Conservation (phyloP, 495 filamentous ascomycete genomes). For the Platismatia glauca region DNA sequence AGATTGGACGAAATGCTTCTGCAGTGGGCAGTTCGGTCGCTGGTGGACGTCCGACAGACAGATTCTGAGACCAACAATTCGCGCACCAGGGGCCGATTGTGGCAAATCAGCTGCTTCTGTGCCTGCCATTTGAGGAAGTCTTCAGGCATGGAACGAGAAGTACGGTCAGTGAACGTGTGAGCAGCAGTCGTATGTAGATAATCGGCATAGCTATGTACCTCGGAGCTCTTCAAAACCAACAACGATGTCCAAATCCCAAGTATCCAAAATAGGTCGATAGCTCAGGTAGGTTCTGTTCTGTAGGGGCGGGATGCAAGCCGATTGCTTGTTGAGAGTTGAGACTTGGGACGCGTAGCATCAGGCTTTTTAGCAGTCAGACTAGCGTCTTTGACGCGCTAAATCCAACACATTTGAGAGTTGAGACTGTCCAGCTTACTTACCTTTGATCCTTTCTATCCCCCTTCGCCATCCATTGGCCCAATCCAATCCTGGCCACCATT, state of each 20-base stretch:
- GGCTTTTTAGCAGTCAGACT: background rate
- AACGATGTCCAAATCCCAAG: too few relatives aligned
- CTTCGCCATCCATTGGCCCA: background rate
- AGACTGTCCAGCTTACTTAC: background rate
- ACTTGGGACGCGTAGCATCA: background rate
- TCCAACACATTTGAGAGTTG: background rate
- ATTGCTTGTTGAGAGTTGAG: too few relatives aligned
- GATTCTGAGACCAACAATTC: background rate
- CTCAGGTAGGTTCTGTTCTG: too few relatives aligned
- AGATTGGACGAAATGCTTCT: background rate
- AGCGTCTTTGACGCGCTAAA: background rate
- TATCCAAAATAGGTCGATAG: too few relatives aligned
- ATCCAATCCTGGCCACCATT: background rate
- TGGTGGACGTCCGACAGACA: background rate
- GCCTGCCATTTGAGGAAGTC: too few relatives aligned
- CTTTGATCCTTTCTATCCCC: background rate
- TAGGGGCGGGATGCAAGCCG: constrained; percentile 1
- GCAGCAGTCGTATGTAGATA: too few relatives aligned
- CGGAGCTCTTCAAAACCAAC: too few relatives aligned
- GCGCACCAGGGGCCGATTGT: background rate
- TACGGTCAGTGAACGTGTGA: too few relatives aligned
- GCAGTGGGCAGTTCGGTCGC: background rate
- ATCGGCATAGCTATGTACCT: too few relatives aligned
- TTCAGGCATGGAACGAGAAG: too few relatives aligned
- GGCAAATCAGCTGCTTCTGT: background rate